phyloP scores from a whole-genome alignment of 1,139 yeast genomes.

The Yamadazyma trypodendri region DNA sequence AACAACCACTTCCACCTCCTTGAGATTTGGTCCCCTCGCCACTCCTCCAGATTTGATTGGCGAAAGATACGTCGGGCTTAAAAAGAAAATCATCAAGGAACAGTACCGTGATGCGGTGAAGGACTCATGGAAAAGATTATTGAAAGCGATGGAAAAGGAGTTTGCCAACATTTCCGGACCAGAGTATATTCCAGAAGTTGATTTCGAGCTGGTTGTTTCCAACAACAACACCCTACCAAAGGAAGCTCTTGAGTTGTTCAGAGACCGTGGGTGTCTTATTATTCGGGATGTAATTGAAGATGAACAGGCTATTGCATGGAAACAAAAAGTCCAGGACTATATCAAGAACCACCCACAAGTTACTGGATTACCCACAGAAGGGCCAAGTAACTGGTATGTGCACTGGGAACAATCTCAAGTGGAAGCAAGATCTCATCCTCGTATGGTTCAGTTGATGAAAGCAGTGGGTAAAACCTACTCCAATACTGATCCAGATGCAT shows the following conservation, averaged over 20 bases:
- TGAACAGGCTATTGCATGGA: slow-evolving; percentile 20
- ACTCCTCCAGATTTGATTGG: too few relatives aligned
- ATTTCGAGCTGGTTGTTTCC: background rate
- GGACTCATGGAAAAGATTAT: background rate
- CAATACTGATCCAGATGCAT: slow-evolving; percentile 19
- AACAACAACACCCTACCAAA: background rate
- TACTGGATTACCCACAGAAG: slow-evolving; percentile 28
- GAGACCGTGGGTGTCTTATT: slow-evolving; percentile 19
- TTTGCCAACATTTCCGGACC: background rate
- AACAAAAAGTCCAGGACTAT: slow-evolving; percentile 18
- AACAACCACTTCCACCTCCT: too few relatives aligned
- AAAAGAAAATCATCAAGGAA: background rate
- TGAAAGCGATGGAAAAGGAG: background rate
- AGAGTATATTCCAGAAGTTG: background rate
- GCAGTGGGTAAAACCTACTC: slow-evolving; percentile 28
- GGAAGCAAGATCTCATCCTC: slow-evolving; percentile 41
- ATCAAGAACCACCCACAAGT: slow-evolving; percentile 26
- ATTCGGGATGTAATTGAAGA: slow-evolving; percentile 19
- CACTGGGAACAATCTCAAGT: slow-evolving; percentile 46
- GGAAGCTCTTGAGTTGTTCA: background rate
- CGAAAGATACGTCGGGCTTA: background rate
- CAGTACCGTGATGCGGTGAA: background rate
- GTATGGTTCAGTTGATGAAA: slow-evolving; percentile 26
- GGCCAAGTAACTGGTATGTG: slow-evolving; percentile 27
- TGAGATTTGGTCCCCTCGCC: too few relatives aligned